Conservation (phyloP, 345 rosid genomes). For the Eucalyptus virginea region DNA sequence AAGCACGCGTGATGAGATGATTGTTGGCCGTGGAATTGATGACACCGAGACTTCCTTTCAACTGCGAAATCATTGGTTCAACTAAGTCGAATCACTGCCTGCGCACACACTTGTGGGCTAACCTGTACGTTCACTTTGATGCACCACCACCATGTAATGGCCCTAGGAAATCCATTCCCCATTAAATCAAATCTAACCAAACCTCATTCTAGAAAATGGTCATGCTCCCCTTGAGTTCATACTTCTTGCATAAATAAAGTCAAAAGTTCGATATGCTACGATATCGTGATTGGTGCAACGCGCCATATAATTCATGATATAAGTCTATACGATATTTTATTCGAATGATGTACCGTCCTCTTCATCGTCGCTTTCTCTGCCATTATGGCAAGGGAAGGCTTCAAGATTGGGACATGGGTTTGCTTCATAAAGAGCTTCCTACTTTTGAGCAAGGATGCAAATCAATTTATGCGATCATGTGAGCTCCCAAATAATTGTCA, state of each 20-base stretch:
- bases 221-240: background rate
- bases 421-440: background rate
- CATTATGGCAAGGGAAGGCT: background rate
- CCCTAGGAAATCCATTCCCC: background rate
- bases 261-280: background rate
- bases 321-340: background rate
- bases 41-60: background rate
- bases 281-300: background rate
- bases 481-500: background rate
- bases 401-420: background rate
- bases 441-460: background rate
- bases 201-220: background rate
- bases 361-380: background rate
- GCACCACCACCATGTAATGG: background rate
- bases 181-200: background rate
- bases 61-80: background rate
- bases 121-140: background rate
- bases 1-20: background rate
- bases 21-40: background rate
- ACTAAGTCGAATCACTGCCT: background rate
- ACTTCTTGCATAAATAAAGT: background rate
- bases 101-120: background rate
- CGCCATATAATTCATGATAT: background rate
- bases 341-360: background rate
- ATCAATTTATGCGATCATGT: background rate